Base-by-base conservation (phyloP, 805 yeast genomes). In the Nadsonia fulvescens region DNA sequence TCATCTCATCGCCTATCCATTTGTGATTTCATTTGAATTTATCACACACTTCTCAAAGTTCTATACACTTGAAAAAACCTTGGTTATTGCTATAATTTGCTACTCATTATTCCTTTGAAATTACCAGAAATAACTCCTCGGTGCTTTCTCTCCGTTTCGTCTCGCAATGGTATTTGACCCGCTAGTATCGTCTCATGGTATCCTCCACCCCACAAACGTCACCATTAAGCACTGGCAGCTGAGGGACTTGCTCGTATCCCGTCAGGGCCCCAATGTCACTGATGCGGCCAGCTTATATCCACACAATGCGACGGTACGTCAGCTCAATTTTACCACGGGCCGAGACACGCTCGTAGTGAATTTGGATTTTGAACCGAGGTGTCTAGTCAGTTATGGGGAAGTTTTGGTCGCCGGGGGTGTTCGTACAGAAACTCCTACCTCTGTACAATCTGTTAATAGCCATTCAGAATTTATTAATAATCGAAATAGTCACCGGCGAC, bases 221-320 rank as follows among this genome's bases (percentile, higher is more conserved):
- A 21, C 29, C 17, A 18, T 27, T 22, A 27, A 27, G 15, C 73
- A 79, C 52, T 81, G 92, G 92, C 93, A 79, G 46, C 55, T 81
- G 16, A 56, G 91, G 18, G 86, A 81, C 42, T 57, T 81, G 40
- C 53, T 81, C 5, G 61, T 57, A n/a, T 45, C 71, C 29, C 33
- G 39, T 24, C n/a, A n/a, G n/a, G n/a, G n/a, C n/a, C n/a, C n/a
- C n/a, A 31, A 45, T 13, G 10, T 9, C 13, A 29, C 47, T 58
- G 34, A 43, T 61, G 33, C 56, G 56, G 21, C 29, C 22, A 52
- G 76, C 6, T 58, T 63, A 30, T 77, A 70, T 43, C 71, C 82
- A 1, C 54, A 54, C 31, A 66, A 67, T 20, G 67, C 66, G 32
- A 43, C 59, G 12, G 58, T 77, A 16, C 57, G 61, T 34, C 33